Evolutionary conservation across 345 rosid genomes (phyloP), one percentile per base, ranked within the genome.

Genomic region (Salix suchowensis): DNA sequence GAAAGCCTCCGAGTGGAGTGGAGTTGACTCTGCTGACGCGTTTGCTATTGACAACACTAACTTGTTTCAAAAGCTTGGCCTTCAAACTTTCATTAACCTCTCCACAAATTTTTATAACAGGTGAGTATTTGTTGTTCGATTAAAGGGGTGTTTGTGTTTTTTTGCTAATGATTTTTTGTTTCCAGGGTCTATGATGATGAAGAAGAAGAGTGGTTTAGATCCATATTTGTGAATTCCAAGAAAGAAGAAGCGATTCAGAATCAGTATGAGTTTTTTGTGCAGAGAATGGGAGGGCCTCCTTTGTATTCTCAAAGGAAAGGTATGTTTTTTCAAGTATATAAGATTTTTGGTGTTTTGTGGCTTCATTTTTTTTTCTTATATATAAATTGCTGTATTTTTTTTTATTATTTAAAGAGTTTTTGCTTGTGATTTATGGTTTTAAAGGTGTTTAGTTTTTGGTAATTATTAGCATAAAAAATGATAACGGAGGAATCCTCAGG

Each of bases 221-320:
- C 88, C 3, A 92, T 94, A 30, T 94, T 94, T 28, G 84, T 90
- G 2, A 80, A 84, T 44, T 92, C 98, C 1, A 89, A 75, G 77
- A 92, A 94, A 77, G 98, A 94, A 79, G 97, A 91, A 37, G 97
- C 98, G 0, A 91, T 92, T 69, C 94, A 88, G 76, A 94, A 94
- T 73, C 97, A 91, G 71, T 92, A 92, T 44, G 98, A 94, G 84
- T 94, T 94, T 87, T 92, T 94, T 67, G 94, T 90, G 72, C 96
- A 92, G 87, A 83, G 97, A 77, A 91, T 94, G 98, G 98, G 98
- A 24, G 98, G 98, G 3, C 97, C 98, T 72, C 88, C 91, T 60
- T 82, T 94, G 79, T 94, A 84, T 74, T 94, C 97, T 46, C 91
- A 94, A 76, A 83, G 98, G 70, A 92, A 86, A 87, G 96, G 96